Conservation (phyloP, 495 filamentous ascomycete species). For the Neurospora africana region DNA sequence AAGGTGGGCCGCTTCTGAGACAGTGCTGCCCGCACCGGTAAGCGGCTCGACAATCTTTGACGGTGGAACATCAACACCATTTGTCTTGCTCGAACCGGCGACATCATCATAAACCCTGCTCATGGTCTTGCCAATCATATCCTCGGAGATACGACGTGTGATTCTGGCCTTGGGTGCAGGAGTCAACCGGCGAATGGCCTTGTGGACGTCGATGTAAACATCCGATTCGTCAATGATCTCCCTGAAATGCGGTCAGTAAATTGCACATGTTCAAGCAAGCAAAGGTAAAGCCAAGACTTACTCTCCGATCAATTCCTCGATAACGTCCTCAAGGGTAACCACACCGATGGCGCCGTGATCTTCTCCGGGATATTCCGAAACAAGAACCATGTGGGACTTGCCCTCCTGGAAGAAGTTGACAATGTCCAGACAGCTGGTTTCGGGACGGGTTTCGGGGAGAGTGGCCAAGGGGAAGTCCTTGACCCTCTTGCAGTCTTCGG, state of each 20-base stretch:
- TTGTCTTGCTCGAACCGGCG: not conserved
- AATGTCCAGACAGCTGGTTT: constrained; percentile 94
- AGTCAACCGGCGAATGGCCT: constrained; percentile 68
- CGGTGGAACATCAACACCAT: constrained; percentile 1
- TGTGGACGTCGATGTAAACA: constrained; percentile 93
- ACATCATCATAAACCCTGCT: constrained; percentile 5
- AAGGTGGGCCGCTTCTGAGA: constrained; percentile 18
- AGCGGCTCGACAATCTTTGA: constrained; percentile 7
- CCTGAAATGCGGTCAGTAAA: constrained; percentile 25
- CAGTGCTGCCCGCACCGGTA: constrained; percentile 8
- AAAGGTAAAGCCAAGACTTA: constrained; percentile 37
- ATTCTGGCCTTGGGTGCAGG: constrained; percentile 29
- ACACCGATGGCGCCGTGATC: constrained; percentile 85
- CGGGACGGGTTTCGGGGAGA: constrained; percentile 83
- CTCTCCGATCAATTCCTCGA: constrained; percentile 97
- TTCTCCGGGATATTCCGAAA: constrained; percentile 81
- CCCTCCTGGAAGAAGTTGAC: constrained; percentile 99
- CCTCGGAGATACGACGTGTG: constrained; percentile 15
- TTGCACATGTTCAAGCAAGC: constrained; percentile 4
- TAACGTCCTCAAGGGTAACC: constrained; percentile 93
- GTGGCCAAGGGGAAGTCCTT: constrained; percentile 87
- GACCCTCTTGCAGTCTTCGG: constrained; percentile 77
- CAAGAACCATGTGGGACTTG: constrained; percentile 97
- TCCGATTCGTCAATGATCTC: constrained; percentile 80
- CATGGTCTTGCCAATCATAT: constrained; percentile 7